Conservation (phyloP, 2,329 filamentous ascomycete species). For the Aaosphaeria arxii region DNA sequence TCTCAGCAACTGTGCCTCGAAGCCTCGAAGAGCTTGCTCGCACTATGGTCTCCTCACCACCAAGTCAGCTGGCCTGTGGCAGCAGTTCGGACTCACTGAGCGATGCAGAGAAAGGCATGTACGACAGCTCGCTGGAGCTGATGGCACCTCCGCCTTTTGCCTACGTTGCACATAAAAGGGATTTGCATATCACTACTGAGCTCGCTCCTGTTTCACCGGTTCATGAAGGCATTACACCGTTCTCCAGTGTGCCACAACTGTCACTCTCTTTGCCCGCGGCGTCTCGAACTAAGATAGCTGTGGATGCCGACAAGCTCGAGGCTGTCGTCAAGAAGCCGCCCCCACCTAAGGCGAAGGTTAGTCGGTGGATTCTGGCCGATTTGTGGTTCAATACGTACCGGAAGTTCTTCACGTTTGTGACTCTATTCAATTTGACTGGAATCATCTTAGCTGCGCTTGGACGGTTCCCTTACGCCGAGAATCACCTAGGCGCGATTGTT, state of each 20-base stretch:
- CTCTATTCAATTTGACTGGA: conserved; percentile 25
- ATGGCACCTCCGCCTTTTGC: conserved; percentile 23
- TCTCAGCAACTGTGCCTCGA: conserved; percentile 18
- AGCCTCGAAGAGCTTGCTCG: not conserved
- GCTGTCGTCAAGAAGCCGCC: conserved; percentile 14
- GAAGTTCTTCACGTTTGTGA: conserved; percentile 33
- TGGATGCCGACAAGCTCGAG: conserved; percentile 13
- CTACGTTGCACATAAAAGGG: conserved; percentile 17
- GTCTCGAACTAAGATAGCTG: conserved; percentile 3
- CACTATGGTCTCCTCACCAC: conserved; percentile 21
- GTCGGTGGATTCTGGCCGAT: conserved; percentile 27
- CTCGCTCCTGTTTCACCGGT: conserved; percentile 23
- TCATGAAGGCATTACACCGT: conserved; percentile 32
- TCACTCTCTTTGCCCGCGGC: conserved; percentile 19
- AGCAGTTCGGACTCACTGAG: conserved; percentile 23
- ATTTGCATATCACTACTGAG: conserved; percentile 7
- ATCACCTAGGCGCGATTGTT: conserved; percentile 31
- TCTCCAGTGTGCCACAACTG: conserved; percentile 30
- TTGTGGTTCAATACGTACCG: conserved; percentile 37
- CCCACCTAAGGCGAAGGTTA: conserved; percentile 22
- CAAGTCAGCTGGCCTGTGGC: conserved; percentile 10
- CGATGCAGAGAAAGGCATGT: conserved; percentile 33
- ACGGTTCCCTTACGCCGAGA: conserved; percentile 28
- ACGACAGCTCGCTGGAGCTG: conserved; percentile 19
- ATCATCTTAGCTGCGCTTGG: conserved; percentile 27